Conservation (phyloP, 169 alveolate species). For the Plasmodium fragile region DNA sequence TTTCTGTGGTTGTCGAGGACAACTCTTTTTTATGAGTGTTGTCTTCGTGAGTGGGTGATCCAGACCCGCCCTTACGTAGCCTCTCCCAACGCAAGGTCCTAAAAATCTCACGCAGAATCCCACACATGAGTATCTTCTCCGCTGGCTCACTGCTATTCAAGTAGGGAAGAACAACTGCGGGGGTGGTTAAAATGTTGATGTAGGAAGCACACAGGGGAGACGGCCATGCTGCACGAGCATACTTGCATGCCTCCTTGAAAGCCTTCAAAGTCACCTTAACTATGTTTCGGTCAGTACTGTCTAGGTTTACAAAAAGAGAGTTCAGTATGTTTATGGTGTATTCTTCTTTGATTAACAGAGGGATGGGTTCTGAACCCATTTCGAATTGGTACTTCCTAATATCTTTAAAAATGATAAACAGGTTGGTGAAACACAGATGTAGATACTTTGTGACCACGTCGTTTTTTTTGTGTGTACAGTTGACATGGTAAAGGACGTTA, state of each 20-base stretch:
- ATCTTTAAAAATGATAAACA: conserved; percentile 53
- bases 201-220: conserved; percentile 27
- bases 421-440: conserved; percentile 38
- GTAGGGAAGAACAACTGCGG: conserved; percentile 10
- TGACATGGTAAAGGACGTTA: conserved; percentile 16
- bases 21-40: background rate
- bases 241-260: conserved; percentile 58
- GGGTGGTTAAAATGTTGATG: conserved; percentile 14
- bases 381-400: conserved; percentile 19
- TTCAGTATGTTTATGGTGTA: conserved; percentile 45
- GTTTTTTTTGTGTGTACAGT: conserved; percentile 28
- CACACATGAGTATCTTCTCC: conserved; percentile 47
- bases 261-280: conserved; percentile 51
- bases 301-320: conserved; percentile 41
- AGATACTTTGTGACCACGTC: conserved; percentile 37
- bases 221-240: conserved; percentile 47
- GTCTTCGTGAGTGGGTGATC: background rate
- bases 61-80: background rate
- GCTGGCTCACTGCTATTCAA: conserved; percentile 38
- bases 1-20: background rate
- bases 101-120: conserved; percentile 38
- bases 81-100: conserved; percentile 22
- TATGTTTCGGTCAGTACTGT: conserved; percentile 11
- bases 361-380: conserved; percentile 3
- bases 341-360: conserved; percentile 41